Percentiles rank a stretch among this genome's conserved stretches.
Evolutionary conservation across 208 protist genomes (phyloP).

Genomic region (Leishmania aethiopica): DNA sequence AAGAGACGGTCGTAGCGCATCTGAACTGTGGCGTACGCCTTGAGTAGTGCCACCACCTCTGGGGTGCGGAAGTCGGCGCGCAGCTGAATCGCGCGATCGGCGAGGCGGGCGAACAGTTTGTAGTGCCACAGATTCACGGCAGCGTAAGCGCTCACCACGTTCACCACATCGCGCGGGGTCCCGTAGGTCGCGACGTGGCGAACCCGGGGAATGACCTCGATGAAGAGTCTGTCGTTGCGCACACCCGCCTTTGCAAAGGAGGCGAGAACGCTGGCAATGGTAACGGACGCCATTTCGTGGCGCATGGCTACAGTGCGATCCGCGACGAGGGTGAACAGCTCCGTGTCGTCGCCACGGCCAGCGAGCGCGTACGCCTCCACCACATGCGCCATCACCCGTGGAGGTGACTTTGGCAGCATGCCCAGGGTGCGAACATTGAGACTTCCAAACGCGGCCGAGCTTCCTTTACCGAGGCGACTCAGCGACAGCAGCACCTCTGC

Average conservation of each 20-base stretch:
- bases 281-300: slow-evolving; percentile 61
- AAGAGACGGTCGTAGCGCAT: slow-evolving; percentile 86
- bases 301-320: slow-evolving; percentile 67
- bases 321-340: slow-evolving; percentile 78
- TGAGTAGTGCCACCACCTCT: slow-evolving; percentile 50
- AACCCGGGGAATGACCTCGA: slow-evolving; percentile 81
- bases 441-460: slow-evolving; percentile 13
- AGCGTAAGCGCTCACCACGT: slow-evolving; percentile 80
- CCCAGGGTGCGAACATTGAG: slow-evolving; percentile 59
- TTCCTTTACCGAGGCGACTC: slow-evolving; percentile 38
- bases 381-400: slow-evolving; percentile 51
- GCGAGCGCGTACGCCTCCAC: slow-evolving; percentile 57
- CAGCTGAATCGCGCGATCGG: slow-evolving; percentile 75
- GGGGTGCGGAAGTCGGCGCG: slow-evolving; percentile 55
- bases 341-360: slow-evolving; percentile 37
- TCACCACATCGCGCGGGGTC: slow-evolving; percentile 67
- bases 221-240: slow-evolving; percentile 76
- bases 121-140: slow-evolving; percentile 86
- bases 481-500: slow-evolving; percentile 76
- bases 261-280: slow-evolving; percentile 67
- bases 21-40: slow-evolving; percentile 65
- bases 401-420: slow-evolving; percentile 52
- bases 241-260: slow-evolving; percentile 68
- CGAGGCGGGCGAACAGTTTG: slow-evolving; percentile 80
- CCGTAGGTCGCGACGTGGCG: slow-evolving; percentile 81